phyloP scores from a whole-genome alignment of 2,329 filamentous ascomycete species.

The Dryadomyces quercus-mongolicae region DNA sequence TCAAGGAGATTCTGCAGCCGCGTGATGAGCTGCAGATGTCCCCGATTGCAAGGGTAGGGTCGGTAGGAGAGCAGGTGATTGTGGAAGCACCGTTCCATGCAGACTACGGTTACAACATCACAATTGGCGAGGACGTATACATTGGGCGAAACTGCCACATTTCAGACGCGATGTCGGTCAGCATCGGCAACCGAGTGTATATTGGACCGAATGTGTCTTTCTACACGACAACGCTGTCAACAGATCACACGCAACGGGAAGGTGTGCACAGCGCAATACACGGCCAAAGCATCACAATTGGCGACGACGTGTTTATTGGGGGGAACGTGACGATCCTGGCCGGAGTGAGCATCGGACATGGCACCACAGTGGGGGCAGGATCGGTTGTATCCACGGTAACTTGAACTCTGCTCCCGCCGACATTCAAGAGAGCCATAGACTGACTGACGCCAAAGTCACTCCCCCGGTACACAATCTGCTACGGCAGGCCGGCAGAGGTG shows the following conservation, averaged over 20 bases:
- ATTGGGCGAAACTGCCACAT: conserved; percentile 78
- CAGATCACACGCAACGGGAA: conserved; percentile 60
- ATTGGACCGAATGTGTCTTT: conserved; percentile 81
- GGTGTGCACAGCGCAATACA: conserved; percentile 61
- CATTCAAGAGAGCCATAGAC: background rate
- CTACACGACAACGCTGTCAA: conserved; percentile 60
- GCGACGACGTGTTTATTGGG: conserved; percentile 75
- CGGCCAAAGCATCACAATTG: conserved; percentile 63
- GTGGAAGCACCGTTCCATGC: conserved; percentile 86
- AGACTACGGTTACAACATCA: conserved; percentile 92
- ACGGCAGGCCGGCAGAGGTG: conserved; percentile 13
- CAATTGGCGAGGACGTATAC: conserved; percentile 71
- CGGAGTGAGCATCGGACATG: conserved; percentile 68
- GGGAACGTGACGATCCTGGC: conserved; percentile 67
- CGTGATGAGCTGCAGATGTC: conserved; percentile 42
- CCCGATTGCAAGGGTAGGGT: conserved; percentile 42
- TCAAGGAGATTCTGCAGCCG: conserved; percentile 60
- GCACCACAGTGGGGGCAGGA: conserved; percentile 68
- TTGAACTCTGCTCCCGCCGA: background rate
- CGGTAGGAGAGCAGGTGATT: conserved; percentile 60
- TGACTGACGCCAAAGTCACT: conserved; percentile 8
- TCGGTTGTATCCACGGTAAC: conserved; percentile 68
- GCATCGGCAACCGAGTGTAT: conserved; percentile 64
- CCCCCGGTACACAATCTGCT: conserved; percentile 13
- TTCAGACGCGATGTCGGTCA: conserved; percentile 73